Base-by-base conservation (phyloP, 2,329 filamentous ascomycete species). In the Fusarium falciforme region DNA sequence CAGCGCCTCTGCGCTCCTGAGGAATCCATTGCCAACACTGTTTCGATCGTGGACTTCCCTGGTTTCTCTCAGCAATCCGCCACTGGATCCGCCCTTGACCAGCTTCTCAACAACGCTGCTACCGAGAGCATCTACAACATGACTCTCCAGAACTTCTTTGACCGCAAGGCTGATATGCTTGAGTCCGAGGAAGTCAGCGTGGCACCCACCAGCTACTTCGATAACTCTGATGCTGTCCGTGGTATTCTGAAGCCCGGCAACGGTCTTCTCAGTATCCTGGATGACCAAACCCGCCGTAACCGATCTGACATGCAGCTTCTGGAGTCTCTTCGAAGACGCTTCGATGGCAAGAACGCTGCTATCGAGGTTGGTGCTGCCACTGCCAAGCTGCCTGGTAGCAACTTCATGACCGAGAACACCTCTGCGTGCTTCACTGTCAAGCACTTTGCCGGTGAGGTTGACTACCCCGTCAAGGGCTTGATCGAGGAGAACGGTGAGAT, bases 401-500 rank as follows among this genome's bases (percentile, higher is more conserved):
- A 98, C 82, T 98, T 98, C 82, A 86, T 92, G 59, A 96, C 95
- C 0, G 92, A 94, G 71, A 97, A 97, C 82, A 88, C 90, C 0
- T 88, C 93, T 0, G 93, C 94, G 6, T 89, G 90, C 11, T 99
- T 99, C 84, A 95, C 95, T 0, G 92, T 99, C 66, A 95, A 93
- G 82, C 96, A 99, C 83, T 99, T 97, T 82, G 96, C 96, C 42
- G 96, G 96, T 60, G 96, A 98, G 81, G 94, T 99, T 6, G 96
- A 99, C 70, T 99, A 99, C 80, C 92, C 94, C 3, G 89, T 97
- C 70, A 92, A 93, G 77, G 94, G 94, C 6, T 86, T 99, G 25
- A 89, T 98, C 4, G 96, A 99, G 82, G 95, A 98, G 83, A 99
- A 99, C 75, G 94, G 95, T 62, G 96, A 99, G 81, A 91, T 98